Evolutionary conservation across 192 early-diverging fungal genomes (phyloP).

Genomic region (Mortierella hygrophila): DNA sequence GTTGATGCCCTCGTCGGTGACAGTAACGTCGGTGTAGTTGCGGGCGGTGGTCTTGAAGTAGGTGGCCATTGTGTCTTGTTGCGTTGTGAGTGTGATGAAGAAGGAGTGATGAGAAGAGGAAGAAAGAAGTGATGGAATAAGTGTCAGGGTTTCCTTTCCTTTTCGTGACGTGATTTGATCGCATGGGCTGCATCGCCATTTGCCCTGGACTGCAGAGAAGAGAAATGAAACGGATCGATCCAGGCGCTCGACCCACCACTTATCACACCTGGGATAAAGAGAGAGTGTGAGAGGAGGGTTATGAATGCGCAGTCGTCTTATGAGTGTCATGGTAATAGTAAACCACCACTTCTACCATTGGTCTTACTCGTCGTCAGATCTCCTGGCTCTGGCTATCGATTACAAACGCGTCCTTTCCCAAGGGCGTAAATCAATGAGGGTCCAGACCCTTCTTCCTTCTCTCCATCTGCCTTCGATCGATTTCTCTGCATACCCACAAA

Average conservation of each 20-base stretch:
- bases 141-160: too few species aligned
- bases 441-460: not conserved
- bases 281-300: too few species aligned
- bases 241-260: too few species aligned
- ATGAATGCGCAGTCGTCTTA: too few species aligned
- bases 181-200: not conserved
- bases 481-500: not conserved
- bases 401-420: too few species aligned
- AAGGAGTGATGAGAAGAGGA: slow-evolving; percentile 2
- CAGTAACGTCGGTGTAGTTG: slow-evolving; percentile 76
- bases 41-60: slow-evolving; percentile 76
- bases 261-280: too few species aligned
- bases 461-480: not conserved
- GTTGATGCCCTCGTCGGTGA: slow-evolving; percentile 74
- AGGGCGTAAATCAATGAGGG: not conserved
- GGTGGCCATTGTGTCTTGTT: slow-evolving; percentile 52
- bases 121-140: not conserved
- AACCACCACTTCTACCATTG: too few species aligned
- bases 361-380: too few species aligned
- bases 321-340: too few species aligned
- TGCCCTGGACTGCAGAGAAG: not conserved
- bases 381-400: too few species aligned
- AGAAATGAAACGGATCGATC: not conserved
- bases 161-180: slow-evolving; percentile 15
- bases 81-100: slow-evolving; percentile 3